These are phyloP conservation scores for Noccaea bulbosa DNA, from an alignment of 345 rosid species.

Conservation along the genomic window DNA sequence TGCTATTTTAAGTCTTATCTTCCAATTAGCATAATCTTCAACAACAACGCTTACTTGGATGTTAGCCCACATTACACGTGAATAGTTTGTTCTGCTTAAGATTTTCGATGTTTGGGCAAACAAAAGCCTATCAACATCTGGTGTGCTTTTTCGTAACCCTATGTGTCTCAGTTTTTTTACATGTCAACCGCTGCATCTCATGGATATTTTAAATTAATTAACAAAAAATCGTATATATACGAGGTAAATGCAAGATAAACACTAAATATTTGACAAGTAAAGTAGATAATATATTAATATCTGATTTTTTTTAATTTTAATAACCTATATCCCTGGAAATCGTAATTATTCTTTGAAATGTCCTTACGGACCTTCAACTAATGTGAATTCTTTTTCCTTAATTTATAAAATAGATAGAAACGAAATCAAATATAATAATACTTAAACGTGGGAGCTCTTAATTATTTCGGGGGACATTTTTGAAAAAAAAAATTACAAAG, in stretches of 20 bases:
- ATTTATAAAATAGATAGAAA: neutral
- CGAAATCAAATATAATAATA: neutral
- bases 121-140: neutral
- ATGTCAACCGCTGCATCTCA: no score
- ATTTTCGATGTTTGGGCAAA: neutral
- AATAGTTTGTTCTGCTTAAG: neutral
- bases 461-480: neutral
- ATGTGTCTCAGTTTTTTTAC: no score
- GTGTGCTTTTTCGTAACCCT: neutral
- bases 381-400: neutral
- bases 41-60: neutral
- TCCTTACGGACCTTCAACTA: no score
- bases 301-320: neutral
- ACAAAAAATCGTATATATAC: neutral
- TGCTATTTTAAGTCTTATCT: neutral
- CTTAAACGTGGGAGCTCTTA: constrained; percentile 20
- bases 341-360: neutral
- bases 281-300: no score
- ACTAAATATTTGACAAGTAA: neutral
- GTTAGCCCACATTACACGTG: neutral
- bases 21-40: constrained; percentile 1
- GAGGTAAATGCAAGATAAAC: neutral
- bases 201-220: neutral
- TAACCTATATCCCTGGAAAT: neutral
- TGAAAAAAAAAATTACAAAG: constrained; percentile 15